These are phyloP conservation scores for Pharus latifolius DNA, from an alignment of 176 grass and related monocot genomes.

Conservation along the genomic window DNA sequence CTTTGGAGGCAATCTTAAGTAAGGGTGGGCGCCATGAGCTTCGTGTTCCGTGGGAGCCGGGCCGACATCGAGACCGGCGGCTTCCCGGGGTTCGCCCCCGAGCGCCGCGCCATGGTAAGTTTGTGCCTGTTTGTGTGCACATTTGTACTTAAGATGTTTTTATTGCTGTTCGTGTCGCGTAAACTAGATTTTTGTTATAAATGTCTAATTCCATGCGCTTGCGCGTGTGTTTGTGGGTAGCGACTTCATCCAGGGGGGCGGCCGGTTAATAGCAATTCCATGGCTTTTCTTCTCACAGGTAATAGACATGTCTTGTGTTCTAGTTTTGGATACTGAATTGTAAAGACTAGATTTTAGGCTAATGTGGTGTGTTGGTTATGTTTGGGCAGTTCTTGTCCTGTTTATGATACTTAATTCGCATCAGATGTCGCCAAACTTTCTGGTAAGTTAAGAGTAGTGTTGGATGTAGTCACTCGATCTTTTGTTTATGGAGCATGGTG, in stretches of 20 bases:
- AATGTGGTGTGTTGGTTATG: background rate
- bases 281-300: constrained; percentile 94
- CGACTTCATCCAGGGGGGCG: constrained; percentile 65
- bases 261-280: constrained; percentile 69
- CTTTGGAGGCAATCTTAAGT: constrained; percentile 10
- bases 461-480: background rate
- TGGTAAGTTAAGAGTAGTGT: constrained; percentile 39
- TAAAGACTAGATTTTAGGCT: background rate
- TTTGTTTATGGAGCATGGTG: background rate
- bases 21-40: constrained; percentile 54
- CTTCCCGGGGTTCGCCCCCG: constrained; percentile 55
- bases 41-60: constrained; percentile 77
- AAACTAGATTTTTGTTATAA: background rate
- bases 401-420: constrained; percentile 98
- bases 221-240: constrained; percentile 14
- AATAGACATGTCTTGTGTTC: background rate
- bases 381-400: constrained; percentile 65
- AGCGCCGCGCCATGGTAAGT: constrained; percentile 64
- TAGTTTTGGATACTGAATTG: background rate
- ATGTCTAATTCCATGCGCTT: constrained; percentile 7
- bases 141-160: constrained; percentile 6
- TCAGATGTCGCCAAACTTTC: constrained; percentile 80
- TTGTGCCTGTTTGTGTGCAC: background rate
- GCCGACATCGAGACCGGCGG: constrained; percentile 54
- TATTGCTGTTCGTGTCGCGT: background rate